Conservation (phyloP, 352 stramenopile genomes). For the Phytophthora lateralis region DNA sequence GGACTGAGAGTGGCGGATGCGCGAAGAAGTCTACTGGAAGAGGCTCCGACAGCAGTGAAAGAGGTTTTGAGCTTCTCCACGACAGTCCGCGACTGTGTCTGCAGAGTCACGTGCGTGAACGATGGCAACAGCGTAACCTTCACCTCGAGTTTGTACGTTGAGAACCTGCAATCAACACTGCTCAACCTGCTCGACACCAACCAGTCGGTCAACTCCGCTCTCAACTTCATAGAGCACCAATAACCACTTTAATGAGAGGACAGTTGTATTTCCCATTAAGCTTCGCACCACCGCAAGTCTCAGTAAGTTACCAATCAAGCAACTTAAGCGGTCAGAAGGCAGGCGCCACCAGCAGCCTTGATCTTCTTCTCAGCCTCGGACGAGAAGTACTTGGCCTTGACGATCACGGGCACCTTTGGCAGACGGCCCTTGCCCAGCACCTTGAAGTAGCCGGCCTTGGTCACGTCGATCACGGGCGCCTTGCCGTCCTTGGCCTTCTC, state of each 20-base stretch:
- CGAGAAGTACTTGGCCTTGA: slow-evolving; percentile 99
- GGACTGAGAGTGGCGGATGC: slow-evolving; percentile 35
- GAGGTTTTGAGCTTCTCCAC: slow-evolving; percentile 67
- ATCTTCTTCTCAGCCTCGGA: slow-evolving; percentile 99
- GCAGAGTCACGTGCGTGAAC: slow-evolving; percentile 44
- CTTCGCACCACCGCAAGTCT: slow-evolving; percentile 69
- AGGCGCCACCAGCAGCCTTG: slow-evolving; percentile 98
- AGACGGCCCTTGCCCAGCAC: slow-evolving; percentile 99
- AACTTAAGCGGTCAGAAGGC: slow-evolving; percentile 97
- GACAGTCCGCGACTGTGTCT: slow-evolving; percentile 28
- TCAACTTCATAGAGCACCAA: slow-evolving; percentile 14
- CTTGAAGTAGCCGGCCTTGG: slow-evolving; percentile 99
- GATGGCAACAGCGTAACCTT: slow-evolving; percentile 10
- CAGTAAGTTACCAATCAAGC: neutral
- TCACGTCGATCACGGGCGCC: slow-evolving; percentile 99
- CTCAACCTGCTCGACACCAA: slow-evolving; percentile 11
- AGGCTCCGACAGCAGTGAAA: slow-evolving; percentile 8
- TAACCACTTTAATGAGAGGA: slow-evolving; percentile 28
- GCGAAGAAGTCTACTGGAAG: slow-evolving; percentile 38
- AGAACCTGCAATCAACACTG: slow-evolving; percentile 26
- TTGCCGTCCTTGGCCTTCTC: slow-evolving; percentile 96
- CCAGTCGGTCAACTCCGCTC: neutral
- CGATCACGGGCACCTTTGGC: slow-evolving; percentile 96
- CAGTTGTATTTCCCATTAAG: slow-evolving; percentile 79
- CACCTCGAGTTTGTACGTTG: slow-evolving; percentile 37